phyloP scores from a whole-genome alignment of 2,329 filamentous ascomycete genomes.

The Byssoonygena ceratinophila region DNA sequence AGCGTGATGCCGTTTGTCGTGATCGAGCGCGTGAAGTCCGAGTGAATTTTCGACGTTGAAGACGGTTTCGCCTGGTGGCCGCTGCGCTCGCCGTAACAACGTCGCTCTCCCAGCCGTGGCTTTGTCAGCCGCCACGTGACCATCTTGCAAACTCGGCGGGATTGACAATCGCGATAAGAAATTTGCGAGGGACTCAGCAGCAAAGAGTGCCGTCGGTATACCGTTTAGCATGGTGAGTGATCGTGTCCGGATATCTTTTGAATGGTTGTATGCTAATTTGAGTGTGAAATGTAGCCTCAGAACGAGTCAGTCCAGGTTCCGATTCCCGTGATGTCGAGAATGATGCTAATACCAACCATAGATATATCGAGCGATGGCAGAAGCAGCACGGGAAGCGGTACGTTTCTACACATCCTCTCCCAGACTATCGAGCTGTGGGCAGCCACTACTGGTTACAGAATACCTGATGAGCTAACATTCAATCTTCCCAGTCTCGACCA shows the following conservation, averaged over 20 bases:
- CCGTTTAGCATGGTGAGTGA: constrained; percentile 17
- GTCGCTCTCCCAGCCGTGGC: neutral
- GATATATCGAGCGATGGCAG: constrained; percentile 64
- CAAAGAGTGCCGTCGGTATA: neutral
- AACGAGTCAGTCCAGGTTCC: constrained; percentile 33
- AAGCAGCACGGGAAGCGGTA: constrained; percentile 50
- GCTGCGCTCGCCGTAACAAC: constrained; percentile 6
- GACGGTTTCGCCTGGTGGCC: constrained; percentile 4
- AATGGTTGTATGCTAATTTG: constrained; percentile 10
- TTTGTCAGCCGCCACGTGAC: constrained; percentile 5
- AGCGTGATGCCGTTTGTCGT: neutral
- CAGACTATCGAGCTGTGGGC: too few relatives aligned
- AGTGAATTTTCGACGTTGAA: neutral
- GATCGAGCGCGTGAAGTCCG: neutral
- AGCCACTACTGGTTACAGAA: too few relatives aligned
- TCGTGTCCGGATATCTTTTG: neutral
- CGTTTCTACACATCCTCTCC: neutral
- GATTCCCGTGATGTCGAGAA: neutral
- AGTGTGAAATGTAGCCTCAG: constrained; percentile 26
- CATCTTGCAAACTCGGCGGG: neutral
- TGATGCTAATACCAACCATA: constrained; percentile 16
- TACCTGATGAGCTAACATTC: neutral
- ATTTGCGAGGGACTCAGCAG: neutral
- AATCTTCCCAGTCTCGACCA: constrained; percentile 55
- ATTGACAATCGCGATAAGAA: constrained; percentile 11